Conservation (phyloP, 305 asterid genomes). For the Solanum hybrid region DNA sequence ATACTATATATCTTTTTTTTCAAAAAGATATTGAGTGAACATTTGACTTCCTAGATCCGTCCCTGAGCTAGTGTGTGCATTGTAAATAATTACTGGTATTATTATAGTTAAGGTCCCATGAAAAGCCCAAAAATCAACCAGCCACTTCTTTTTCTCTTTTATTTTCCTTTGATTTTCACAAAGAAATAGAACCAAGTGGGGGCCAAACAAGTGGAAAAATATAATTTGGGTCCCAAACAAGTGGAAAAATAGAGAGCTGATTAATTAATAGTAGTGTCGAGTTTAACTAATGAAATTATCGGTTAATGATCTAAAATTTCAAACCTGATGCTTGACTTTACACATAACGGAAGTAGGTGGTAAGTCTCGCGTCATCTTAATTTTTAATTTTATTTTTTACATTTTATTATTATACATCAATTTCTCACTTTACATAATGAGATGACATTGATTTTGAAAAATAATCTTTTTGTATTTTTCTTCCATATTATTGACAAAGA, state of each 20-base stretch:
- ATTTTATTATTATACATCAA: neutral
- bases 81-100: too few relatives aligned
- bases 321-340: conserved; percentile 16
- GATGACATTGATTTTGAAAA: neutral
- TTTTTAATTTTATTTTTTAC: neutral
- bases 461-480: neutral
- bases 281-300: neutral
- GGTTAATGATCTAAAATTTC: neutral
- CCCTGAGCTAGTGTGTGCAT: neutral
- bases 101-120: neutral
- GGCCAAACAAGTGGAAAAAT: neutral
- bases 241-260: neutral
- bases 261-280: neutral
- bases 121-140: neutral
- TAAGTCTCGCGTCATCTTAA: neutral
- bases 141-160: neutral
- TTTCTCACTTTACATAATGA: neutral
- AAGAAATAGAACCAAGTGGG: neutral
- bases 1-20: too few relatives aligned
- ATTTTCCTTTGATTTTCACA: neutral
- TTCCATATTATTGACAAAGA: neutral
- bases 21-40: too few relatives aligned
- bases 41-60: neutral
- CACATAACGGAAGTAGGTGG: neutral
- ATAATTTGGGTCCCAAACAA: neutral